Evolutionary conservation across 805 yeast genomes (phyloP), one percentile per base, ranked within the genome.

Genomic region (Ogataea pilisensis): DNA sequence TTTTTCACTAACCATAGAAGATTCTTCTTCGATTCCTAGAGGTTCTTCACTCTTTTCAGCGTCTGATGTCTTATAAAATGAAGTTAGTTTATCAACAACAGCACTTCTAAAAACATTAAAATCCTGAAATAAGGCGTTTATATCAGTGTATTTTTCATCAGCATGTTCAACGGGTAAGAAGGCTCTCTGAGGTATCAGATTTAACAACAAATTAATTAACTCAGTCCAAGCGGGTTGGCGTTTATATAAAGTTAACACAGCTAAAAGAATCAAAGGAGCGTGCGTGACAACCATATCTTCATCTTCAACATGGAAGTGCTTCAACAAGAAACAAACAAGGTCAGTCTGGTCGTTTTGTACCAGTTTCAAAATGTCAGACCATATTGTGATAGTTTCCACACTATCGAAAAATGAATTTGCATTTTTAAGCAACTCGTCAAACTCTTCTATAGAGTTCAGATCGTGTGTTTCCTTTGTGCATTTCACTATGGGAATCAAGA

Each of bases 211-310:
- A 17, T 65, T 60, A 7, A 75, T 61, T 4, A 80, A 54, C 0
- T 54, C 48, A 17, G 72, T 53, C 68, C 80, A 71, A n/a, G 41
- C 31, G 3, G 37, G 25, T 19, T 60, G 53, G 18, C 49, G 37
- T 7, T 52, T 38, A 18, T 49, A 54, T 17, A 58, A 53, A 3
- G 68, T 42, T 18, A 83, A 54, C 2, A 72, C 43, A 1, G 74
- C 64, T 16, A 87, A 50, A 1, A 89, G 57, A 0, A 85, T 71
- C 32, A 87, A 61, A 0, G 98, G 97, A 7, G 85, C 65, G 56
- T 91, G 96, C 16, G 74, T 71, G 0, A 78, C 66, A 7, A 82
- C 63, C 84, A 88, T 87, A 46, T 89, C 98, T 50, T 89, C 97
- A 48, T 91, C 99, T 31, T 75, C 76, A 22, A 89, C 78, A 48